Conservation (phyloP, 177 flowering plant species). For the Vitis hybrid region DNA sequence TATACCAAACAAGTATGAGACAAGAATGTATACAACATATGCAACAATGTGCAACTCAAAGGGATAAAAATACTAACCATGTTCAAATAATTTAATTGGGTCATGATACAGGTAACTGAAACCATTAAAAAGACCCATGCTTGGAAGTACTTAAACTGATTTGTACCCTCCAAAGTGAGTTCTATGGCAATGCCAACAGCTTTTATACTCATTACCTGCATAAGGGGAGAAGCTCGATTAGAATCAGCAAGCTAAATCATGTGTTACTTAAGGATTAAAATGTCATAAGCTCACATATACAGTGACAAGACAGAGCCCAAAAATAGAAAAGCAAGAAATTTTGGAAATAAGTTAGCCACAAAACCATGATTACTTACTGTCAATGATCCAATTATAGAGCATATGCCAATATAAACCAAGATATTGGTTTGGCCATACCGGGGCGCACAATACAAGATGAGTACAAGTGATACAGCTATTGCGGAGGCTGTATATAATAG, state of each 20-base stretch:
- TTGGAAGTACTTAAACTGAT: conserved; percentile 56
- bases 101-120: conserved; percentile 72
- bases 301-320: no score
- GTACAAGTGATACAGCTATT: conserved; percentile 49
- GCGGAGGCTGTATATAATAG: conserved; percentile 68
- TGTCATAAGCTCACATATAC: no score
- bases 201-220: conserved; percentile 95
- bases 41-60: no score
- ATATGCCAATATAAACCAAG: conserved; percentile 69
- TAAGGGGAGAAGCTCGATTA: background rate
- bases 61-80: conserved; percentile 46
- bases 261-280: no score
- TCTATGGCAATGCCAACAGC: conserved; percentile 95
- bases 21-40: no score
- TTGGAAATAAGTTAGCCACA: background rate
- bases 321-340: no score
- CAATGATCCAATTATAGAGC: conserved; percentile 79
- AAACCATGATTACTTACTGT: conserved; percentile 43
- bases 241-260: background rate
- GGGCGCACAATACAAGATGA: conserved; percentile 63
- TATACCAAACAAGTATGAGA: no score
- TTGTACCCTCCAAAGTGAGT: conserved; percentile 78
- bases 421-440: conserved; percentile 84
- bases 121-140: conserved; percentile 88
- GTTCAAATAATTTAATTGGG: conserved; percentile 83